Base-by-base conservation (phyloP, 257 asterid genomes). In the Nicotiana otophora region DNA sequence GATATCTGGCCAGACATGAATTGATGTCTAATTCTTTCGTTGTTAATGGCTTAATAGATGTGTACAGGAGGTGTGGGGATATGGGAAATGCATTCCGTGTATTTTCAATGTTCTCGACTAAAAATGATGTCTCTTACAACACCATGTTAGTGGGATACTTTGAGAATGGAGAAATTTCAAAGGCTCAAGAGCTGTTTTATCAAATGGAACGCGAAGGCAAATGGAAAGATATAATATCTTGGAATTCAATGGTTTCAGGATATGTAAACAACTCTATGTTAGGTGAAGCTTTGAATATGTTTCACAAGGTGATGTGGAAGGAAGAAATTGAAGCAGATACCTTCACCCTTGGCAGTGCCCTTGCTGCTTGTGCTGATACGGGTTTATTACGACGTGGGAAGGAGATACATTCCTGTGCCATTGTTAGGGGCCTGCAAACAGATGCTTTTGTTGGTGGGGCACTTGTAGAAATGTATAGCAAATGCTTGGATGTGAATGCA, bases 221-320 rank as follows among this genome's bases (percentile, higher is more conserved):
- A 62, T 57, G 81, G 31, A 88, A 83, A 83, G 93, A 84, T 72
- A 75, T 92, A 88, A 88, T 92, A 81, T 88, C 97, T 1, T 95
- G 97, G 98, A 93, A 93, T 87, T 89, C 97, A 0, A 89, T 95
- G 97, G 91, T 95, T 80, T 88, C 98, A 28, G 98, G 98, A 23
- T 93, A 88, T 30, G 92, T 85, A 30, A 88, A 91, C 84, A 93
- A 90, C 83, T 83, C 39, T 77, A 89, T 84, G 92, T 90, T 88
- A 81, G 36, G 80, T 20, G 91, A 92, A 87, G 94, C 95, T 64
- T 81, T 92, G 86, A 19, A 77, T 53, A 26, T 88, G 82, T 85
- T 93, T 12, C 61, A 82, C 72, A 84, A 84, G 39, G 86, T 95
- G 70, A 83, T 90, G 68, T 75, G 46, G 11, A 31, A 82, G 58